phyloP scores from a whole-genome alignment of 495 filamentous ascomycete species.

The Penicillium pulvis region DNA sequence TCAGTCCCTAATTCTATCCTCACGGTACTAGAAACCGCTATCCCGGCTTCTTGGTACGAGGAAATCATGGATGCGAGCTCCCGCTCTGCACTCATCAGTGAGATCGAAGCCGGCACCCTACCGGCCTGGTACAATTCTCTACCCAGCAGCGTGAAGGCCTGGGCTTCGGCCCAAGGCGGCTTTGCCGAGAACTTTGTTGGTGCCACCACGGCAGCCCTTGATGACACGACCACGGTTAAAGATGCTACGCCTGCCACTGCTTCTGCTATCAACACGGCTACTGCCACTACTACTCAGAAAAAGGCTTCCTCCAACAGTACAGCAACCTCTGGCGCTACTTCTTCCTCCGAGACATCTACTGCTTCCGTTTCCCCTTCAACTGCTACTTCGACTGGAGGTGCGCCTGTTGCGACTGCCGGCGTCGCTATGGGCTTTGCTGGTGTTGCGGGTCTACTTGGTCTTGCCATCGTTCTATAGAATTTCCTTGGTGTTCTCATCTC shows the following conservation, averaged over 20 bases:
- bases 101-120: slow-evolving; percentile 17
- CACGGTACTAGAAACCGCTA: slow-evolving; percentile 25
- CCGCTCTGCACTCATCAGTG: slow-evolving; percentile 13
- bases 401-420: slow-evolving; percentile 19
- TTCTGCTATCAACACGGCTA: slow-evolving; percentile 1
- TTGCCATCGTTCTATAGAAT: slow-evolving; percentile 27
- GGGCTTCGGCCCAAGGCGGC: slow-evolving; percentile 14
- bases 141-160: slow-evolving; percentile 29
- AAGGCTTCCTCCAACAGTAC: not conserved
- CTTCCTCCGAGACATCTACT: slow-evolving; percentile 2
- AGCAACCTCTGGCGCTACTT: slow-evolving; percentile 2
- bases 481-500: not conserved
- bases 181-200: not conserved
- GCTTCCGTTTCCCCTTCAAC: slow-evolving; percentile 4
- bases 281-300: not conserved
- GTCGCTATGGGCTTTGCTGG: slow-evolving; percentile 26
- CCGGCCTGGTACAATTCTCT: slow-evolving; percentile 31
- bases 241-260: not conserved
- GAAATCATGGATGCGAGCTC: slow-evolving; percentile 14
- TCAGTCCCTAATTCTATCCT: slow-evolving; percentile 24
- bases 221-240: not conserved
- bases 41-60: slow-evolving; percentile 19
- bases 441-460: slow-evolving; percentile 26
- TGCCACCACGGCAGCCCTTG: not conserved
- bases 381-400: slow-evolving; percentile 14